Percentiles rank a stretch among this genome's conserved stretches.
Conservation (phyloP, 2,329 filamentous ascomycete species). For the Harringtonia lauricola region DNA sequence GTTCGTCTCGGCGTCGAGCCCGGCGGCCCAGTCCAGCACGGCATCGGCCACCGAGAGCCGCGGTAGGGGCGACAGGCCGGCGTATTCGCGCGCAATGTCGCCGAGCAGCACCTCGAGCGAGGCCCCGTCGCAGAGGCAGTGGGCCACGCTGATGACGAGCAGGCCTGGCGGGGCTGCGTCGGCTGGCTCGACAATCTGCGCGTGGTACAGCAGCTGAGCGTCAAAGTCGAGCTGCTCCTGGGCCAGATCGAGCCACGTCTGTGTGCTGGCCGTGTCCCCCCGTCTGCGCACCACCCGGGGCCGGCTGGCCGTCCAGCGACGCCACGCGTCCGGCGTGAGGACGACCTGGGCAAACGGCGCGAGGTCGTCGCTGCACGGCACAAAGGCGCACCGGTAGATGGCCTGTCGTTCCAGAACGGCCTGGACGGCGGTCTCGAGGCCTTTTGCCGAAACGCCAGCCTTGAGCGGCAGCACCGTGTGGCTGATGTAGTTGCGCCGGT, state of each 20-base stretch:
- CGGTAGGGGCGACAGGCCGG: slow-evolving; percentile 9
- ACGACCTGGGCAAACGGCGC: slow-evolving; percentile 24
- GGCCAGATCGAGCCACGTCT: slow-evolving; percentile 7
- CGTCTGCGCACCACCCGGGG: neutral
- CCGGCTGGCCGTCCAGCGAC: neutral
- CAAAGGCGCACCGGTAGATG: slow-evolving; percentile 22
- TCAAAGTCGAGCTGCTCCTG: slow-evolving; percentile 14
- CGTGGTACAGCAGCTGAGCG: slow-evolving; percentile 8
- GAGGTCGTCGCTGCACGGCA: slow-evolving; percentile 20
- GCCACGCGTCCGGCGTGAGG: slow-evolving; percentile 10
- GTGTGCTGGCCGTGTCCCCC: slow-evolving; percentile 2
- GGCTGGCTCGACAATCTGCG: slow-evolving; percentile 14
- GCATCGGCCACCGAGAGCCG: slow-evolving; percentile 8
- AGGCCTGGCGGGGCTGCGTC: slow-evolving; percentile 8
- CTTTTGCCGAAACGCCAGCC: slow-evolving; percentile 12
- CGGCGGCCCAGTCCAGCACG: neutral
- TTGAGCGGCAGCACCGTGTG: slow-evolving; percentile 18
- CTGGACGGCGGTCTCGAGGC: slow-evolving; percentile 16
- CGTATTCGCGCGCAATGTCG: slow-evolving; percentile 17
- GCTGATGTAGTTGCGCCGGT: slow-evolving; percentile 19
- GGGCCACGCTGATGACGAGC: slow-evolving; percentile 16
- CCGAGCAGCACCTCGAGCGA: slow-evolving; percentile 21
- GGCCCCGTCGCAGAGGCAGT: slow-evolving; percentile 25
- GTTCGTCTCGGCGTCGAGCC: slow-evolving; percentile 9
- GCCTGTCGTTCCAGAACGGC: slow-evolving; percentile 16